These are phyloP conservation scores for Clonostachys sp. DNA, from an alignment of 2,329 filamentous ascomycete species.

Conservation along the genomic window DNA sequence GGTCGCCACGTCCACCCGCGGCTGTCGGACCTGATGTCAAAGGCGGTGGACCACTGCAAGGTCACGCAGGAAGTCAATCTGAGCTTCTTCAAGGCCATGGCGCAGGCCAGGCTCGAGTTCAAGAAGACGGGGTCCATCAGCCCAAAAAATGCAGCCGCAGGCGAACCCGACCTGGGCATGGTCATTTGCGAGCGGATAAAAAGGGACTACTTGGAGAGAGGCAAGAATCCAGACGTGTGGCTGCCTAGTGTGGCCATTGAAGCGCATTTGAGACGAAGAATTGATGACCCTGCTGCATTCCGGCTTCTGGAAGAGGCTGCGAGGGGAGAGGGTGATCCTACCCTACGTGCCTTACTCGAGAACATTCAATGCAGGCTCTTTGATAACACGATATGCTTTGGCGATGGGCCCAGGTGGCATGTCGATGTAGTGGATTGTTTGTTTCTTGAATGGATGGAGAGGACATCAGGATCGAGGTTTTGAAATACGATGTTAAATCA, in stretches of 20 bases:
- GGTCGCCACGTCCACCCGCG: constrained; percentile 1
- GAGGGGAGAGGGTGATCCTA: neutral
- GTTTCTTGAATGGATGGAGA: constrained; percentile 1
- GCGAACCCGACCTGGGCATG: constrained; percentile 6
- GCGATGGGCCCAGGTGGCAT: constrained; percentile 8
- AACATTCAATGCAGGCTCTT: constrained; percentile 4
- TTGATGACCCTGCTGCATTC: constrained; percentile 1
- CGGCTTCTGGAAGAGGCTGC: constrained; percentile 2
- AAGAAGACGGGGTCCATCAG: constrained; percentile 5
- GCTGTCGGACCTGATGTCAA: neutral
- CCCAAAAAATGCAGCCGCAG: constrained; percentile 3
- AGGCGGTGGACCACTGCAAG: constrained; percentile 4
- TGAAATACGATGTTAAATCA: no score
- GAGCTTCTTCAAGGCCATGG: constrained; percentile 6
- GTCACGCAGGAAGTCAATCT: constrained; percentile 2
- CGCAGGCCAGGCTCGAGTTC: constrained; percentile 8
- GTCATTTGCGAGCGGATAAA: constrained; percentile 3
- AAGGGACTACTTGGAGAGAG: constrained; percentile 5
- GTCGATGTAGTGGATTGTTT: constrained; percentile 3
- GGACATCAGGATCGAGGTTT: no score
- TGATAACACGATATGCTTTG: constrained; percentile 8
- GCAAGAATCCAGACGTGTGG: constrained; percentile 4
- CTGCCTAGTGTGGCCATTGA: constrained; percentile 5
- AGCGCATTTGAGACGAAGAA: constrained; percentile 2
- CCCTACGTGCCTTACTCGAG: neutral